A percentile compares a stretch with the other conserved stretches of the same genome.
Conservation (phyloP, 768 basidiomycete genomes). For the Clathrus columnatus region DNA sequence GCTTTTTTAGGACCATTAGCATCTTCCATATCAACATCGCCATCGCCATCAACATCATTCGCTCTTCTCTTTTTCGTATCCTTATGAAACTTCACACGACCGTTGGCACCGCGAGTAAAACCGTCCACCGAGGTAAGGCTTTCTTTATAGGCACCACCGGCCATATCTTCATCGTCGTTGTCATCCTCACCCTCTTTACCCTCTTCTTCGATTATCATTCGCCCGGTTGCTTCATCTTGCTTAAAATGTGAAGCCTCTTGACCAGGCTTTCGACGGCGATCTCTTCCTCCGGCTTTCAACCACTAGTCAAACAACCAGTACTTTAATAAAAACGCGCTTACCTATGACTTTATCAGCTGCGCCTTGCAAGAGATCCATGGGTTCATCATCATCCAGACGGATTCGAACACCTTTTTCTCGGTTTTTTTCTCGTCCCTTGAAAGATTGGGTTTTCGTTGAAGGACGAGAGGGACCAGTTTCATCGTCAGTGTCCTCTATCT, state of each 20-base stretch:
- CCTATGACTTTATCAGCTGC: constrained; percentile 62
- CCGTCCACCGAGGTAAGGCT: constrained; percentile 80
- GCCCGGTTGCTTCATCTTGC: constrained; percentile 74
- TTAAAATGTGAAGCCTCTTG: constrained; percentile 84
- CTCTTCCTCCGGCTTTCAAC: constrained; percentile 32
- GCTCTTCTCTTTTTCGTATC: constrained; percentile 89
- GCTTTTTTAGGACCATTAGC: constrained; percentile 24
- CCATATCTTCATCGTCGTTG: constrained; percentile 42
- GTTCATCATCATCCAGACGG: constrained; percentile 82
- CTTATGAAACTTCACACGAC: constrained; percentile 91
- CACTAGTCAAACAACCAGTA: too few species aligned
- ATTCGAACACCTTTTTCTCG: constrained; percentile 51
- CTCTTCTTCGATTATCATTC: constrained; percentile 59
- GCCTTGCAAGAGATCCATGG: constrained; percentile 89
- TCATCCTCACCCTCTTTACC: constrained; percentile 30
- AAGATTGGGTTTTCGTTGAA: constrained; percentile 19
- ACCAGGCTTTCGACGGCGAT: constrained; percentile 65
- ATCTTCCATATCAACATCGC: constrained; percentile 69
- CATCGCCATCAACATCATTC: constrained; percentile 44
- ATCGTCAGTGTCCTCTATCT: constrained; percentile 65
- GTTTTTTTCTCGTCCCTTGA: constrained; percentile 27
- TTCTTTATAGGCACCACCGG: constrained; percentile 77
- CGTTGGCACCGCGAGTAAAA: constrained; percentile 74
- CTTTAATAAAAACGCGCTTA: constrained; percentile 27
- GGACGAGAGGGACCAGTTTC: constrained; percentile 34